Conservation (phyloP, 2,329 filamentous ascomycete species). For the Coniochaeta sp. region DNA sequence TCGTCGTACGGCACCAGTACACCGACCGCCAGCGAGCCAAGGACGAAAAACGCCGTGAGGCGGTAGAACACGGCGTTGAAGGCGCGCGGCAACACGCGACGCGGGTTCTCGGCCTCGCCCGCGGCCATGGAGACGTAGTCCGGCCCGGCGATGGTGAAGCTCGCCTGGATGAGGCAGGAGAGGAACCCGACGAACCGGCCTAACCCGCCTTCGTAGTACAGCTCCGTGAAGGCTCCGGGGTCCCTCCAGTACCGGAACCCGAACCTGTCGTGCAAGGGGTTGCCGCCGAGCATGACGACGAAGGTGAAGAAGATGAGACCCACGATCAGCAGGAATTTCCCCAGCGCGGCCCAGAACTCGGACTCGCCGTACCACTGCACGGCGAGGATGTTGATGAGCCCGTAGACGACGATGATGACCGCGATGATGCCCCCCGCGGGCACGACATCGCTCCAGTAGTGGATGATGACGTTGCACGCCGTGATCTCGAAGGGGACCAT, state of each 20-base stretch:
- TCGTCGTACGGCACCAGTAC: slow-evolving; percentile 55
- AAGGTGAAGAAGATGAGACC: slow-evolving; percentile 72
- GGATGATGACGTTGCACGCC: slow-evolving; percentile 56
- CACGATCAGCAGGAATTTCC: slow-evolving; percentile 66
- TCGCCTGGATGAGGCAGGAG: slow-evolving; percentile 64
- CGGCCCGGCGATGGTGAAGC: slow-evolving; percentile 59
- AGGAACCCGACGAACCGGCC: slow-evolving; percentile 73
- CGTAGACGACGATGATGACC: slow-evolving; percentile 48
- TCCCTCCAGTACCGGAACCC: slow-evolving; percentile 64
- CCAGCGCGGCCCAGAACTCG: slow-evolving; percentile 68
- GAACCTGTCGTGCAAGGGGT: slow-evolving; percentile 63
- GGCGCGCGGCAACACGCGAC: slow-evolving; percentile 58
- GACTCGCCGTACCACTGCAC: slow-evolving; percentile 71
- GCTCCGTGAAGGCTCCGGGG: slow-evolving; percentile 64
- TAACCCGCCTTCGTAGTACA: slow-evolving; percentile 55
- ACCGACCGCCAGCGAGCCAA: slow-evolving; percentile 55
- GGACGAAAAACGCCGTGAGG: slow-evolving; percentile 64
- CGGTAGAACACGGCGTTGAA: slow-evolving; percentile 71
- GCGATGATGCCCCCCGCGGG: slow-evolving; percentile 50
- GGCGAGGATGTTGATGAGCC: slow-evolving; percentile 61
- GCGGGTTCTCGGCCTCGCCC: slow-evolving; percentile 58
- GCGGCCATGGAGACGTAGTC: slow-evolving; percentile 55
- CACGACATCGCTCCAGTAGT: slow-evolving; percentile 53
- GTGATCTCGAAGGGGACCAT: slow-evolving; percentile 63
- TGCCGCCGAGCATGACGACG: slow-evolving; percentile 75